A percentile compares a stretch with the other conserved stretches of the same genome.
Evolutionary conservation across 1,139 yeast genomes (phyloP).

Genomic region (Keqinozyma sinolaborantium): DNA sequence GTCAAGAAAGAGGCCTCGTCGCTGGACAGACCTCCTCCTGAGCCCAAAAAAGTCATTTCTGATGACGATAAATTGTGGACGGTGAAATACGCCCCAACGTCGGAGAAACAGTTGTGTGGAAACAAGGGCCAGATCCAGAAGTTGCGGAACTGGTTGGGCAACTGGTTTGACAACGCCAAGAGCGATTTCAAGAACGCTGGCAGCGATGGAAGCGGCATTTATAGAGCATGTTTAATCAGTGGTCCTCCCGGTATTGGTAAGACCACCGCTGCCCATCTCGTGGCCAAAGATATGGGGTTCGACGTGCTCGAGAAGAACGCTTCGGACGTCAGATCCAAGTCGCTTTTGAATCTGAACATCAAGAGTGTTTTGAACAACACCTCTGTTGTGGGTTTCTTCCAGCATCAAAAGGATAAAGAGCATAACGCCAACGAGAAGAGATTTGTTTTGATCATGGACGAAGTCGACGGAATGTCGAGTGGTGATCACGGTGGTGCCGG

Average conservation of each 20-base stretch:
- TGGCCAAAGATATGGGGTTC: conserved; percentile 65
- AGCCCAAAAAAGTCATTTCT: conserved; percentile 24
- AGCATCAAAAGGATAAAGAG: conserved; percentile 29
- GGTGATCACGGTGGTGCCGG: conserved; percentile 99
- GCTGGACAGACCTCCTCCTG: conserved; percentile 13
- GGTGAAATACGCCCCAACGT: conserved; percentile 83
- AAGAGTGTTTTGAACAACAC: conserved; percentile 75
- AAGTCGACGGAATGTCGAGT: conserved; percentile 98
- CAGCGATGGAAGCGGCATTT: conserved; percentile 59
- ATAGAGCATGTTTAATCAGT: conserved; percentile 78
- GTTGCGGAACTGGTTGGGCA: conserved; percentile 68
- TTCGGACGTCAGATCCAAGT: conserved; percentile 86
- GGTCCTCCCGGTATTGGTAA: conserved; percentile 89
- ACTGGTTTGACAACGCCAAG: conserved; percentile 65
- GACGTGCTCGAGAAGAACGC: conserved; percentile 78
- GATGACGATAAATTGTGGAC: conserved; percentile 81
- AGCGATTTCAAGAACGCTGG: conserved; percentile 56
- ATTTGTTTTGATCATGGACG: conserved; percentile 93
- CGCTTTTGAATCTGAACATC: conserved; percentile 62
- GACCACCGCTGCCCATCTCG: conserved; percentile 74
- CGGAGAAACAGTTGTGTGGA: conserved; percentile 79
- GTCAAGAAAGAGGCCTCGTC: conserved; percentile 1
- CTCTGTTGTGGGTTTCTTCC: conserved; percentile 77
- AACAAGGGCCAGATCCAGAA: conserved; percentile 73
- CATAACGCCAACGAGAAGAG: conserved; percentile 34